Evolutionary conservation across 192 early-diverging fungal genomes (phyloP), one percentile per base, ranked within the genome.

Genomic region (Rhizophagus clarus): DNA sequence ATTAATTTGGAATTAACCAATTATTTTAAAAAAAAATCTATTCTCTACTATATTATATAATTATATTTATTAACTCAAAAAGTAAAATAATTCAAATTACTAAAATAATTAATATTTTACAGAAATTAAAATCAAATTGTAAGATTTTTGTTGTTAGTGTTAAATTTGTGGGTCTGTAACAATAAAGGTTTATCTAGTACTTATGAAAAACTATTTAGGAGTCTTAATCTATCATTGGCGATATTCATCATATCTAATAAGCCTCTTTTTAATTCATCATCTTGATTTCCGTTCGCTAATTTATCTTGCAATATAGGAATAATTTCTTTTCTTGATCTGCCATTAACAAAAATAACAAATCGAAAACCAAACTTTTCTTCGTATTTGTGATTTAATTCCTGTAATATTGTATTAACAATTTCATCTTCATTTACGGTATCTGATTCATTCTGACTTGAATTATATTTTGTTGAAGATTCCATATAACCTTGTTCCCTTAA

Each of bases 341-440:
- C 93, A 72, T 91, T 90, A 61, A 95, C 94, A 88, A 95, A 95
- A 31, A 95, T 87, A 20, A 95, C 92, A 83, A 94, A 95, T 71
- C 91, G 90, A 88, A 95, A 95, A 0, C 93, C 93, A 69, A 92
- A 94, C 47, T 86, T 87, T 79, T 87, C 89, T 80, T 95, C 94
- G 70, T 95, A 95, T 80, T 86, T 77, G 75, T 90, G 77, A 56
- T 91, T 92, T 83, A 92, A 87, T 61, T 85, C 80, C 56, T 88
- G 89, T 72, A 93, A 73, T 40, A 89, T 86, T 12, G 74, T 79
- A 60, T 92, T 81, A 1, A 83, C 89, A 60, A 91, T 87, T 61
- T 90, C 87, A 37, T 85, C 84, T 40, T 88, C 87, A 76, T 85
- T 79, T 7, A 80, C 60, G 0, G 79, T 79, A 5, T 40, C 79